These are phyloP conservation scores for Cokeromyces recurvatus DNA, from an alignment of 371 early-diverging fungal genomes.

Conservation along the genomic window DNA sequence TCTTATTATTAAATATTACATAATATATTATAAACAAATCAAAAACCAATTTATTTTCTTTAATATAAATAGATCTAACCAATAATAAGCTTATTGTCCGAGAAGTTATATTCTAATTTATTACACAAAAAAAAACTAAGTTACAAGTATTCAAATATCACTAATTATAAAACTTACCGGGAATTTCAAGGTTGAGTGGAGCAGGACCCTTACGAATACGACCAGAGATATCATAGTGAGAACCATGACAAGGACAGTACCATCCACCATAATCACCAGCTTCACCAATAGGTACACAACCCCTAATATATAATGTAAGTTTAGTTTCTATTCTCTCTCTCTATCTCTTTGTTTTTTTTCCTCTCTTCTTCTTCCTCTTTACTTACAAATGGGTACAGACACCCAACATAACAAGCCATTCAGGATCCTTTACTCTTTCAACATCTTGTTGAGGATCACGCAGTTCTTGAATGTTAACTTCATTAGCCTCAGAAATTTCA, in stretches of 20 bases:
- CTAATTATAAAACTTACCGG: slow-evolving; percentile 52
- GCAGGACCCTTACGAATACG: slow-evolving; percentile 98
- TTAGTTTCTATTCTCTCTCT: no score
- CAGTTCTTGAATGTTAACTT: slow-evolving; percentile 71
- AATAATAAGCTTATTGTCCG: slow-evolving; percentile 46
- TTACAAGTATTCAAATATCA: no score
- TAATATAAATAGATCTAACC: no score
- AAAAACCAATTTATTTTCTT: no score
- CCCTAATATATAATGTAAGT: slow-evolving; percentile 33
- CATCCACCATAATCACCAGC: slow-evolving; percentile 97
- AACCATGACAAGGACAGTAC: slow-evolving; percentile 99
- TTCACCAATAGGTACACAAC: slow-evolving; percentile 98
- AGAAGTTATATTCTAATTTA: no score
- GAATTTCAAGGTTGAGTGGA: slow-evolving; percentile 96
- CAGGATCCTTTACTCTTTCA: slow-evolving; percentile 87
- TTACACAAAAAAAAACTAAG: no score
- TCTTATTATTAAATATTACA: no score
- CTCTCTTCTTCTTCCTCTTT: no score
- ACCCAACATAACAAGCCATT: slow-evolving; percentile 97
- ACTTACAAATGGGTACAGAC: slow-evolving; percentile 94
- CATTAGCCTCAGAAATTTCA: slow-evolving; percentile 93
- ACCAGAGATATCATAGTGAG: slow-evolving; percentile 93
- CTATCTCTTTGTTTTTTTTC: no score
- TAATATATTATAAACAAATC: no score
- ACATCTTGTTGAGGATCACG: slow-evolving; percentile 92